Percentiles rank a stretch among this genome's conserved stretches.
Evolutionary conservation across 2,329 filamentous ascomycete genomes (phyloP).

Genomic region (Pseudofabraea citricarpa): DNA sequence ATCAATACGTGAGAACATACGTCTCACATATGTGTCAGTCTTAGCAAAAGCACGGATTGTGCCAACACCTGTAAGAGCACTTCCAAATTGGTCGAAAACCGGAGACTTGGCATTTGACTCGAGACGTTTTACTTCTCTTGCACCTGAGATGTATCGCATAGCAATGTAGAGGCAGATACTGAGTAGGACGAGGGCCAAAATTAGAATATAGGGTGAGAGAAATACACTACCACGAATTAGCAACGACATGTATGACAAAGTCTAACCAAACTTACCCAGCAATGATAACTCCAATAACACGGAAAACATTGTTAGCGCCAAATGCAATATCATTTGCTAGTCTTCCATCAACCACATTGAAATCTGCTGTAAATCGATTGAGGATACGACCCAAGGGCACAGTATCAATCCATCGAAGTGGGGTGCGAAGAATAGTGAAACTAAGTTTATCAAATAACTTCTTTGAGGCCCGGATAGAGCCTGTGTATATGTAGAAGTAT

Average conservation of each 20-base stretch:
- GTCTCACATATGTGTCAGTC: slow-evolving; percentile 57
- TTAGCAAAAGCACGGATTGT: slow-evolving; percentile 76
- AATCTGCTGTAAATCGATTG: slow-evolving; percentile 75
- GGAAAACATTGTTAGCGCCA: slow-evolving; percentile 54
- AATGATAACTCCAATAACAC: slow-evolving; percentile 60
- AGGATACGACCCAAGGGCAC: slow-evolving; percentile 72
- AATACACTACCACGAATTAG: slow-evolving; percentile 41
- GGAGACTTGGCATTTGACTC: slow-evolving; percentile 75
- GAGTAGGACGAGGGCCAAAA: slow-evolving; percentile 56
- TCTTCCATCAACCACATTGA: slow-evolving; percentile 66
- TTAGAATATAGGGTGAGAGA: slow-evolving; percentile 62
- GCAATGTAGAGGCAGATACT: slow-evolving; percentile 53
- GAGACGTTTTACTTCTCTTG: slow-evolving; percentile 70
- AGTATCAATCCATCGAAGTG: slow-evolving; percentile 76
- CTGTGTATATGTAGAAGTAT: slow-evolving; percentile 58
- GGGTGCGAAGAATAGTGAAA: slow-evolving; percentile 63
- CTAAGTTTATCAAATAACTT: slow-evolving; percentile 63
- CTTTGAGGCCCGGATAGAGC: slow-evolving; percentile 65
- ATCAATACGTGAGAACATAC: slow-evolving; percentile 68
- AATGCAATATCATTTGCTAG: slow-evolving; percentile 60
- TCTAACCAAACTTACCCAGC: slow-evolving; percentile 47
- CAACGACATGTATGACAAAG: slow-evolving; percentile 36
- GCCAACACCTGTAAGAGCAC: slow-evolving; percentile 64
- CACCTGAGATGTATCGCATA: slow-evolving; percentile 60
- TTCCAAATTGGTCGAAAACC: slow-evolving; percentile 75